These are phyloP conservation scores for Dovyalis caffra DNA, from an alignment of 345 rosid genomes.

Conservation along the genomic window DNA sequence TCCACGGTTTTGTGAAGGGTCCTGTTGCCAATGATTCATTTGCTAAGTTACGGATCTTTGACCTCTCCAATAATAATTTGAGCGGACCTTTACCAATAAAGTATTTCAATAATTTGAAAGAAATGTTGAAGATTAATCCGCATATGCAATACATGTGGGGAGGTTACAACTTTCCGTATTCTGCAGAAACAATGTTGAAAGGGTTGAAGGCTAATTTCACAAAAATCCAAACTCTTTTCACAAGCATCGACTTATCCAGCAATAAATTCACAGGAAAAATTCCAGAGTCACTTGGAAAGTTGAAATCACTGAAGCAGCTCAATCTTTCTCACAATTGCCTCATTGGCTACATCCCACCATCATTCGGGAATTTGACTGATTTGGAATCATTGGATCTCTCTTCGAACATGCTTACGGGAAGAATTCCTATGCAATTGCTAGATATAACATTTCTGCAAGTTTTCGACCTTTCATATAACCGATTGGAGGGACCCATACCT, in stretches of 20 bases:
- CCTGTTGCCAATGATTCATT: neutral
- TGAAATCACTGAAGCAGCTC: neutral
- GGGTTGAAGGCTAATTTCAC: neutral
- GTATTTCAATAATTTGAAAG: too few relatives aligned
- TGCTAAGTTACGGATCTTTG: neutral
- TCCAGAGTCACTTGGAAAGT: neutral
- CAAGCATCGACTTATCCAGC: neutral
- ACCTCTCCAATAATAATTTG: constrained; percentile 1
- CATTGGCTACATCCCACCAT: constrained; percentile 1
- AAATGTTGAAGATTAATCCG: too few relatives aligned
- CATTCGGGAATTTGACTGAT: neutral
- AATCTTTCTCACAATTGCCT: constrained; percentile 10
- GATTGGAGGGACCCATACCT: constrained; percentile 3
- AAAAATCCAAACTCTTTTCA: neutral
- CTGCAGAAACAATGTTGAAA: neutral
- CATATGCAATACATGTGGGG: neutral
- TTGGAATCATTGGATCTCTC: constrained; percentile 9
- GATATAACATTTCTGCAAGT: neutral
- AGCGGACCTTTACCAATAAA: too few relatives aligned
- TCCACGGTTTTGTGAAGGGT: neutral
- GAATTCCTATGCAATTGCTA: neutral
- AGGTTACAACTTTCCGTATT: neutral
- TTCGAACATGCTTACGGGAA: neutral
- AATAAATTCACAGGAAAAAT: neutral
- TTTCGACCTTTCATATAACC: neutral